Evolutionary conservation across 2,329 filamentous ascomycete genomes (phyloP), one percentile per base, ranked within the genome.

Genomic region (Didymella sp.): DNA sequence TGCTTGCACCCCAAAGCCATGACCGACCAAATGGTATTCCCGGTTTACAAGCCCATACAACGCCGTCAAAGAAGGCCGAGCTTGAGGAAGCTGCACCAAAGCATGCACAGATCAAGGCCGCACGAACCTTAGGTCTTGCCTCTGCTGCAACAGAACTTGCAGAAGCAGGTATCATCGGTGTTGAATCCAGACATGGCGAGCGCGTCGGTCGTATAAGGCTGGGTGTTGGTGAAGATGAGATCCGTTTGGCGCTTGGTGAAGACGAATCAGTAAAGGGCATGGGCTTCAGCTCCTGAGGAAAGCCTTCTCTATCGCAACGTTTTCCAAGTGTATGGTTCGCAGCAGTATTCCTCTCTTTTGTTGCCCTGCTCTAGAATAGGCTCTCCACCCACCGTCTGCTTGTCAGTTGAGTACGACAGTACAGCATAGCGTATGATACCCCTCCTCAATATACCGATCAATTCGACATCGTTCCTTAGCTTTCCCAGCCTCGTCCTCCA

Each of bases 181-280:
- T 99, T 49, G 95, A 99, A 75, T 85, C 85, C 4, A 77, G 81
- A 58, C 87, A 87, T 63, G 89, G 92, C 0, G 94, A 98, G 73
- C 83, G 95, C 40, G 92, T 91, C 21, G 94, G 92, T 54, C 93
- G 96, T 75, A 85, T 99, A 37, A 84, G 94, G 54, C 81, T 99
- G 54, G 87, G 91, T 21, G 88, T 98, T 64, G 90, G 91, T 12
- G 91, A 96, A 58, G 94, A 98, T 70, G 94, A 99, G 77, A 87
- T 99, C 25, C 89, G 89, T 72, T 85, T 92, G 73, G 95, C 94
- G 27, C 87, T 98, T 66, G 87, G 89, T 58, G 93, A 96, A 63
- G 95, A 99, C 78, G 86, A 85, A 7, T 92, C 97, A 72, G 88
- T 96, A 52, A 92, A 88, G 76, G 88, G 89, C 35, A 80, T 96